Evolutionary conservation across 352 stramenopile genomes (phyloP).

Genomic region (Phytophthora sansomeana): DNA sequence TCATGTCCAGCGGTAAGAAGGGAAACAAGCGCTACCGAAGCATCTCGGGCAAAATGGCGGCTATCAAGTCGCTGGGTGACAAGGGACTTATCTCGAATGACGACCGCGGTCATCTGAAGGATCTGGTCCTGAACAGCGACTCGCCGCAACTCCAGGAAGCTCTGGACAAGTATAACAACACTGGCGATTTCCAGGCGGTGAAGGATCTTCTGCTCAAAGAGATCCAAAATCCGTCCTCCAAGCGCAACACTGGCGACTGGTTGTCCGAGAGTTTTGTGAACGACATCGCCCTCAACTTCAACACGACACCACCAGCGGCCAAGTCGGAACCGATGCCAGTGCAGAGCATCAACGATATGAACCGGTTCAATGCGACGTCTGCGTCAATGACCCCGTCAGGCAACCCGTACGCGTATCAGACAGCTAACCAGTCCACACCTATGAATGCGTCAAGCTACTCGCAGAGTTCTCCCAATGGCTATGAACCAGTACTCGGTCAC

Average conservation of each 20-base stretch:
- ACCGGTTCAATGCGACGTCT: conserved; percentile 21
- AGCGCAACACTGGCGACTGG: conserved; percentile 78
- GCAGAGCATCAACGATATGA: conserved; percentile 25
- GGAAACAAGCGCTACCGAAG: conserved; percentile 78
- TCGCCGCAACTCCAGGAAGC: conserved; percentile 78
- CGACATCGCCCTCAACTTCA: conserved; percentile 73
- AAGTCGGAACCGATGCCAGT: conserved; percentile 32
- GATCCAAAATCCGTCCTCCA: conserved; percentile 67
- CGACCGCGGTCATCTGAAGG: conserved; percentile 75
- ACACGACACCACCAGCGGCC: conserved; percentile 20
- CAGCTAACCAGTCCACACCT: conserved; percentile 17
- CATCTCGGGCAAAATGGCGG: conserved; percentile 85
- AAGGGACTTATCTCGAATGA: conserved; percentile 78
- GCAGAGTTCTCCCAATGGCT: conserved; percentile 42
- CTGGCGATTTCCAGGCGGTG: conserved; percentile 77
- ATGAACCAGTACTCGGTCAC: conserved; percentile 40
- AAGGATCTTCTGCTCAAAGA: conserved; percentile 75
- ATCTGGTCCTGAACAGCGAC: conserved; percentile 83
- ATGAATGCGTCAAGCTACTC: conserved; percentile 32
- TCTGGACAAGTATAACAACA: conserved; percentile 80
- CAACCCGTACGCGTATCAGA: conserved; percentile 48
- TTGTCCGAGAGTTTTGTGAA: conserved; percentile 81
- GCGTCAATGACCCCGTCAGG: conserved; percentile 19
- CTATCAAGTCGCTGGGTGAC: conserved; percentile 80
- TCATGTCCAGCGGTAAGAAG: conserved; percentile 61